Percentiles rank a stretch among this genome's conserved stretches.
These are phyloP conservation scores for Lodderomyces margitis DNA, from an alignment of 1,139 yeast genomes.

Conservation along the genomic window DNA sequence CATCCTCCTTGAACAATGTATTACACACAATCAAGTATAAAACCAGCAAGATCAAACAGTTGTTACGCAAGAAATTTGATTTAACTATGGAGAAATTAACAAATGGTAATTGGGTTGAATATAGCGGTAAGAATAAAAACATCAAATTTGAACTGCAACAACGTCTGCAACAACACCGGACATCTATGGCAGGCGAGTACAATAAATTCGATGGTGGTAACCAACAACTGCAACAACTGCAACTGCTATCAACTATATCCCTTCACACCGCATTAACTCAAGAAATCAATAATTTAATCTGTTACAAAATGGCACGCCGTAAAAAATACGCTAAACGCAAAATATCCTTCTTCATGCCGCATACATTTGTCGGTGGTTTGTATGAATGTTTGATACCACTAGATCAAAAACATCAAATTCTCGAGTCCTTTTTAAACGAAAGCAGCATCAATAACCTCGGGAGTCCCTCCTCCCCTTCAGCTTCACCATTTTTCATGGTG, in stretches of 20 bases:
- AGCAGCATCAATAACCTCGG: conserved; percentile 2
- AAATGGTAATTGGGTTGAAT: conserved; percentile 23
- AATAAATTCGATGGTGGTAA: background rate
- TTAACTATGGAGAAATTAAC: conserved; percentile 22
- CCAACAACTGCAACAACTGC: conserved; percentile 10
- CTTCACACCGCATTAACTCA: conserved; percentile 11
- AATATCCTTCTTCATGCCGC: conserved; percentile 53
- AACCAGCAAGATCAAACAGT: conserved; percentile 10
- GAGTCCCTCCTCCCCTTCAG: conserved; percentile 11
- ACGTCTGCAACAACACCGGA: conserved; percentile 16
- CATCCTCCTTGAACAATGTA: background rate
- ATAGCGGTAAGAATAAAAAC: conserved; percentile 24
- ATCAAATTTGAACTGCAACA: conserved; percentile 22
- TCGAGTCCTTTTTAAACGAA: conserved; percentile 7
- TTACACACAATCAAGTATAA: conserved; percentile 1
- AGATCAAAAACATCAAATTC: conserved; percentile 20
- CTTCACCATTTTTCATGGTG: conserved; percentile 16
- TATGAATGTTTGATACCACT: conserved; percentile 49
- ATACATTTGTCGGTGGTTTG: conserved; percentile 64
- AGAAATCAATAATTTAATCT: conserved; percentile 31
- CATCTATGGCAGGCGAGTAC: background rate
- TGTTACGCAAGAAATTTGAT: conserved; percentile 21
- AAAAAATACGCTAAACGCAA: conserved; percentile 55
- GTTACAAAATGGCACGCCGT: conserved; percentile 64
- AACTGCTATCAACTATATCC: conserved; percentile 30